A percentile compares a stretch with the other conserved stretches of the same genome.
phyloP scores from a whole-genome alignment of 768 basidiomycete species.

The Serendipita vermifera region DNA sequence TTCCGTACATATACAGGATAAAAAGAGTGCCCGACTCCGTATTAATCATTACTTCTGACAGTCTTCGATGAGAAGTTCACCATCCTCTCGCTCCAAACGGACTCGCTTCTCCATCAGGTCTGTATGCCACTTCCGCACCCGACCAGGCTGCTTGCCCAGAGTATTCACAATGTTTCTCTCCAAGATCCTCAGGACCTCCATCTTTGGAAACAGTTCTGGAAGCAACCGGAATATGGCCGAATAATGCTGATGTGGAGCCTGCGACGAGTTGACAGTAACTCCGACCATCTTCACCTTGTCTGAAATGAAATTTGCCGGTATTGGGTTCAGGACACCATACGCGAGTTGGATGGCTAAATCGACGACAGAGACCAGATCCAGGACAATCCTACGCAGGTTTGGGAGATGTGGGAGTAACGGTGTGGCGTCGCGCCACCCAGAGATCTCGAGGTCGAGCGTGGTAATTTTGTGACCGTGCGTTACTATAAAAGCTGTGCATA shows the following conservation, averaged over 20 bases:
- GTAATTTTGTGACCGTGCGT: conserved; percentile 6
- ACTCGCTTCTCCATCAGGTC: neutral
- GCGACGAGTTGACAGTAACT: neutral
- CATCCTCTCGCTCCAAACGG: neutral
- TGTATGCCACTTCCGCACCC: neutral
- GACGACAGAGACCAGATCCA: too few relatives aligned
- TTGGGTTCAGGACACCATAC: too few relatives aligned
- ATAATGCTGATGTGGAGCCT: neutral
- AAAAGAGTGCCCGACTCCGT: too few relatives aligned
- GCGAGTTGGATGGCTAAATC: too few relatives aligned
- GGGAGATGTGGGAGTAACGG: neutral
- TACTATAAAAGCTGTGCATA: neutral
- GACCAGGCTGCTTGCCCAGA: neutral
- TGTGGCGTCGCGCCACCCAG: neutral
- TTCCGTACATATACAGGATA: too few relatives aligned
- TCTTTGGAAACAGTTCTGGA: neutral
- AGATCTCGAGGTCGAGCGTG: neutral
- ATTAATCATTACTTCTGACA: too few relatives aligned
- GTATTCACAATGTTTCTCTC: neutral
- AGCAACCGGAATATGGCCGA: neutral
- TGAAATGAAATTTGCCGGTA: neutral
- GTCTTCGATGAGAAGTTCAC: neutral
- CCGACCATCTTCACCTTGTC: neutral
- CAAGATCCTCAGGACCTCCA: neutral
- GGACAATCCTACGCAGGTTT: neutral